A percentile compares a stretch with the other conserved stretches of the same genome.
phyloP scores from a whole-genome alignment of 148 eudicot species.

The Beta vulgaris region DNA sequence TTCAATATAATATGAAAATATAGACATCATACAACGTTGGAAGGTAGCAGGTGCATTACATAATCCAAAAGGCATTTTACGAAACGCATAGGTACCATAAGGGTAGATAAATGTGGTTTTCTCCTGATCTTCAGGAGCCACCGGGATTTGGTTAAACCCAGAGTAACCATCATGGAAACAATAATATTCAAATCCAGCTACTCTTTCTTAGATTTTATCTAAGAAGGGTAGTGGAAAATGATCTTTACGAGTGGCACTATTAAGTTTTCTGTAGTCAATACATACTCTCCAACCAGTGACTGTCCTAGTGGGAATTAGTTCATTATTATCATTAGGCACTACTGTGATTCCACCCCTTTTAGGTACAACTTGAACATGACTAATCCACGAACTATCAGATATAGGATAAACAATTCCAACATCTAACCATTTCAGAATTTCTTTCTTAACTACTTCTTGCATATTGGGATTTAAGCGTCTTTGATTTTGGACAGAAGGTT shows the following conservation, averaged over 20 bases:
- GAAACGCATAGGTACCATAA: slow-evolving; percentile 2
- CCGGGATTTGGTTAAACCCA: slow-evolving; percentile 2
- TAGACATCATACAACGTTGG: too few relatives aligned
- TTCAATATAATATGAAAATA: too few relatives aligned
- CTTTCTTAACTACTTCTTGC: too few relatives aligned
- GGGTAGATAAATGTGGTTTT: slow-evolving; percentile 12
- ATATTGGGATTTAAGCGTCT: too few relatives aligned
- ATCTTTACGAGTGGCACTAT: slow-evolving; percentile 14
- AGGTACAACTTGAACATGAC: not conserved
- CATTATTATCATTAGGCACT: not conserved
- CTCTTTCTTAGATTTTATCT: slow-evolving; percentile 16
- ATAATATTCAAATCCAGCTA: not conserved
- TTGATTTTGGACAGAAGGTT: too few relatives aligned
- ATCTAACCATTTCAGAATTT: too few relatives aligned
- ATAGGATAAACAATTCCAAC: not conserved
- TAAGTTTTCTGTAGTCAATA: slow-evolving; percentile 18
- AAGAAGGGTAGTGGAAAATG: slow-evolving; percentile 24
- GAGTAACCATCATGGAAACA: slow-evolving; percentile 20
- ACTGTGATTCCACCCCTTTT: not conserved
- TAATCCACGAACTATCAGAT: not conserved
- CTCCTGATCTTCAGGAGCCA: slow-evolving; percentile 16
- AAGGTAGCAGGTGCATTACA: too few relatives aligned
- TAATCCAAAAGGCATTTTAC: too few relatives aligned
- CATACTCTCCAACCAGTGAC: slow-evolving; percentile 16
- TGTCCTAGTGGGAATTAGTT: not conserved